Evolutionary conservation across 2,329 filamentous ascomycete genomes (phyloP).

Genomic region (Alternaria alternata): DNA sequence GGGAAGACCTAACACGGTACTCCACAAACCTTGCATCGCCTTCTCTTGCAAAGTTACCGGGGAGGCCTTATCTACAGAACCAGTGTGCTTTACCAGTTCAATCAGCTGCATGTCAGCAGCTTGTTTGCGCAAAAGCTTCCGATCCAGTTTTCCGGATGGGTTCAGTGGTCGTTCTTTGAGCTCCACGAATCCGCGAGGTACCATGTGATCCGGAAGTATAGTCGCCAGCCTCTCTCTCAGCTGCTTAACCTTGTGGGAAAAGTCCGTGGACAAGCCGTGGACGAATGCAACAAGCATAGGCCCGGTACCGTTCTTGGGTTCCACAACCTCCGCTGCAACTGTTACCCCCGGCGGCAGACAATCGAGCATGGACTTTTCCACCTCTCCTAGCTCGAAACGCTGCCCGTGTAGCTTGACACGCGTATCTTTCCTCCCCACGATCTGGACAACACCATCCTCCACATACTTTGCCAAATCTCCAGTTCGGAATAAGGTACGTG

Average conservation of each 20-base stretch:
- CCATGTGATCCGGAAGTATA: constrained; percentile 4
- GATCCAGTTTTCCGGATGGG: constrained; percentile 9
- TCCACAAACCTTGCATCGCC: constrained; percentile 3
- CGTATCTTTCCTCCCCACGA: constrained; percentile 7
- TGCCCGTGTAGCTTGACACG: constrained; percentile 8
- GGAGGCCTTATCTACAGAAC: constrained; percentile 2
- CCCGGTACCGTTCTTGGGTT: constrained; percentile 1
- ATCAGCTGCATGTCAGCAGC: constrained; percentile 1
- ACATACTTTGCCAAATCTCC: constrained; percentile 10
- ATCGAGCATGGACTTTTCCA: constrained; percentile 5
- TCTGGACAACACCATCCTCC: constrained; percentile 10
- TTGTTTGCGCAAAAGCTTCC: constrained; percentile 3
- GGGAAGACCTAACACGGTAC: constrained; percentile 2
- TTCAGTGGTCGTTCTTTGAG: constrained; percentile 6
- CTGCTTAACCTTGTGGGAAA: constrained; percentile 1
- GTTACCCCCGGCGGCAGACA: neutral
- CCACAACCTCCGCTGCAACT: constrained; percentile 6
- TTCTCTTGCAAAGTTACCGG: constrained; percentile 5
- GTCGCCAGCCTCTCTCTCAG: neutral
- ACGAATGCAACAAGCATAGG: constrained; percentile 7
- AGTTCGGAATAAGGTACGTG: neutral
- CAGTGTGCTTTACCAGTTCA: constrained; percentile 5
- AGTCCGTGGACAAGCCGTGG: neutral
- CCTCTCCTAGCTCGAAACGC: constrained; percentile 8
- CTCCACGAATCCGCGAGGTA: constrained; percentile 10